Evolutionary conservation across 164 flowering plant genomes (phyloP).

Genomic region (Cinnamomum chago): DNA sequence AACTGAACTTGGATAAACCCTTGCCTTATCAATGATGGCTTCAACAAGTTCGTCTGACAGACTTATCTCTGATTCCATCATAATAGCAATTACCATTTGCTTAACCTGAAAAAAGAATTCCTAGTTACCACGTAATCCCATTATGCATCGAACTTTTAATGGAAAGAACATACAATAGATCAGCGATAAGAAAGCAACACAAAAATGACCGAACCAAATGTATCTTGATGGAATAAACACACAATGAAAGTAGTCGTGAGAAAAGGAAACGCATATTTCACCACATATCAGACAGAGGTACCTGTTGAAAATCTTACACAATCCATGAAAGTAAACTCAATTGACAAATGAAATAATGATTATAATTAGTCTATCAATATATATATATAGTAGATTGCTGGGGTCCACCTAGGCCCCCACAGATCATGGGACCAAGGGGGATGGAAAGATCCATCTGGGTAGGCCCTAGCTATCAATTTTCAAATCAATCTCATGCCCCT

Average conservation of each 20-base stretch:
- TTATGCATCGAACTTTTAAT: neutral
- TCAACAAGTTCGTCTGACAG: conserved; percentile 76
- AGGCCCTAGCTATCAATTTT: too few relatives aligned
- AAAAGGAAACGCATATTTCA: too few relatives aligned
- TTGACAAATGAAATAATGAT: too few relatives aligned
- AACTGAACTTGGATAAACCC: neutral
- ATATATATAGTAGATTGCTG: too few relatives aligned
- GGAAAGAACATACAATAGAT: neutral
- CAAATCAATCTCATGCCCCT: too few relatives aligned
- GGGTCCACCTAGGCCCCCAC: too few relatives aligned
- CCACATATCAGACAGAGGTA: neutral
- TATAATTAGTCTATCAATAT: too few relatives aligned
- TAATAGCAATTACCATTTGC: conserved; percentile 80
- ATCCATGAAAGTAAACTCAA: neutral
- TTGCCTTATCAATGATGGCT: conserved; percentile 65
- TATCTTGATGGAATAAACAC: neutral
- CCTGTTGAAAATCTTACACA: neutral
- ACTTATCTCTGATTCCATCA: conserved; percentile 59
- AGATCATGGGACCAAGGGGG: too few relatives aligned
- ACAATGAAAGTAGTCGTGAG: neutral
- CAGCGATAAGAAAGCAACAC: neutral
- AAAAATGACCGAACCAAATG: neutral
- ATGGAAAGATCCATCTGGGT: too few relatives aligned
- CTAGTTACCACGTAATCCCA: neutral
- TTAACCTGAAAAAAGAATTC: conserved; percentile 47